Evolutionary conservation across 768 basidiomycete genomes (phyloP), one percentile per base, ranked within the genome.

Genomic region (Boletus eberwhitei): DNA sequence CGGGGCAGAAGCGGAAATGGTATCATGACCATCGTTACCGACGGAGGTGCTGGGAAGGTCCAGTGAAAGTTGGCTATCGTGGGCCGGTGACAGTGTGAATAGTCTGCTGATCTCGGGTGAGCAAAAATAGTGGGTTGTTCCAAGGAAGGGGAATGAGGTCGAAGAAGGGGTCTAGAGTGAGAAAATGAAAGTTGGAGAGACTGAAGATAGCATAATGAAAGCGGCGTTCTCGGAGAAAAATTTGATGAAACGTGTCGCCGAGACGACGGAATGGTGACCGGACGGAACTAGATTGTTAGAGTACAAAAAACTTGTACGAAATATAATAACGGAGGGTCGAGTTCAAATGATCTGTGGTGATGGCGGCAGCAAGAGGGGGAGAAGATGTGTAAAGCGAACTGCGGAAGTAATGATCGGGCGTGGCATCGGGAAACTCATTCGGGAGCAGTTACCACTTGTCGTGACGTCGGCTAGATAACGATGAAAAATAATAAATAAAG

Each of bases 381-480:
- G 43, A 16, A 43, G 26, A 8, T 11, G 29, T n/a, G 35, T 37
- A 19, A 14, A 32, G 31, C 31, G 11, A 32, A 12, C 8, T 32
- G 11, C 48, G 59, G 35, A 45, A 44, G 55, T 31, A 50, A 41
- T 50, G 55, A 66, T 65, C 61, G 52, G 61, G 61, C 21, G 46
- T 54, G 58, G 61, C 61, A 50, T 39, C 49, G 52, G 47, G 52
- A 36, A 44, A 39, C 61, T 9, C 12, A 51, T 56, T 55, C 34
- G 49, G 58, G 44, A 29, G 49, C 46, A 19, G 61, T 64, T 58
- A 48, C 38, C 40, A 34, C 16, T 35, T 34, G 42, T 53, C 37
- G 50, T 46, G 67, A 61, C 63, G 13, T 64, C 68, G 68, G 70
- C 36, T 68, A 71, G 68, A 70, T 64, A 64, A 62, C 48, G 36